Conservation (phyloP, 1,284 basidiomycete species). For the Ustilago vetiveriae region DNA sequence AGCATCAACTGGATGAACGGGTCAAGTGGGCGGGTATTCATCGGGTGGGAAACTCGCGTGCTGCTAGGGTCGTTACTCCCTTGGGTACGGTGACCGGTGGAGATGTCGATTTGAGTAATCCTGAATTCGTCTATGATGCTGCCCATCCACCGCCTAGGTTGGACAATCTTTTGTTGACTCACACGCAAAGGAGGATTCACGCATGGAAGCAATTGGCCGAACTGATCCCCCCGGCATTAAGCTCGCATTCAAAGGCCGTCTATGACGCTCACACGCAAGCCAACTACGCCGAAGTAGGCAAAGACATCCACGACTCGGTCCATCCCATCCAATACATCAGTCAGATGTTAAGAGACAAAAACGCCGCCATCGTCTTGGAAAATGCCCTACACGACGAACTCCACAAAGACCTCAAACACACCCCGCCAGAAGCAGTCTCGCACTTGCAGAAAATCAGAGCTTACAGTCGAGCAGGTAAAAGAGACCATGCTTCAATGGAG, state of each 20-base stretch:
- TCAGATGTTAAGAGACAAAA: slow-evolving; percentile 8
- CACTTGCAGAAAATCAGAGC: neutral
- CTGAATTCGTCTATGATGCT: slow-evolving; percentile 1
- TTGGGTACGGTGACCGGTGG: slow-evolving; percentile 4
- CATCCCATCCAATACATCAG: slow-evolving; percentile 28
- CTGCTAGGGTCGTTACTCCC: neutral
- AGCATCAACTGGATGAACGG: neutral
- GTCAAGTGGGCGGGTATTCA: slow-evolving; percentile 6
- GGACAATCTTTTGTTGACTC: neutral
- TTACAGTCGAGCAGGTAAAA: neutral
- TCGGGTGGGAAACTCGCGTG: neutral
- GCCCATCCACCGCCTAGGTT: neutral
- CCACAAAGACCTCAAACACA: neutral
- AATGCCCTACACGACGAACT: slow-evolving; percentile 10
- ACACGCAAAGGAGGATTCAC: neutral
- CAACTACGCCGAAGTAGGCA: neutral
- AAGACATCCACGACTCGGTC: neutral
- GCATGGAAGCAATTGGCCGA: slow-evolving; percentile 3
- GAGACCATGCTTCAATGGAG: neutral
- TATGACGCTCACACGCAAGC: neutral
- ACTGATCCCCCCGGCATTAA: slow-evolving; percentile 5
- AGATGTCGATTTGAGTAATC: neutral
- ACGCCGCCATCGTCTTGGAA: slow-evolving; percentile 11
- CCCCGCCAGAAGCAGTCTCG: neutral
- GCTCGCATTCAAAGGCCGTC: slow-evolving; percentile 1